Conservation (phyloP, 192 early-diverging fungal species). For the Backusella liffmaniae region DNA sequence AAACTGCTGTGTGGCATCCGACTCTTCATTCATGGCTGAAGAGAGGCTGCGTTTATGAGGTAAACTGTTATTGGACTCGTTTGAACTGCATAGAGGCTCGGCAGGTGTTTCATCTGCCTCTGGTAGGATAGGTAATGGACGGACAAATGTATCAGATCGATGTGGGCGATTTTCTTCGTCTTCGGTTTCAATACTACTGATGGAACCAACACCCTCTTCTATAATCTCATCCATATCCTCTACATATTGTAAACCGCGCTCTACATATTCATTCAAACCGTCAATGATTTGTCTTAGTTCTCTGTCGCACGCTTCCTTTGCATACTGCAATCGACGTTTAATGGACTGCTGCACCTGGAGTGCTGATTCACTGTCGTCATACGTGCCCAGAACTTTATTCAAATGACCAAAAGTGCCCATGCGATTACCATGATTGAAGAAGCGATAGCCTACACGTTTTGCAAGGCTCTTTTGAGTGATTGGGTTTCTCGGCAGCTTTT, state of each 20-base stretch:
- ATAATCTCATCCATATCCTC: constrained; percentile 41
- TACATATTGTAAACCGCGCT: constrained; percentile 55
- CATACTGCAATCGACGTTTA: constrained; percentile 34
- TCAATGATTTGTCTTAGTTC: constrained; percentile 67
- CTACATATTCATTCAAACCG: constrained; percentile 68
- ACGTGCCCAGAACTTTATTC: background rate
- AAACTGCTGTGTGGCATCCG: background rate
- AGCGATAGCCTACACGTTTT: constrained; percentile 23
- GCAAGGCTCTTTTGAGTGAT: constrained; percentile 13
- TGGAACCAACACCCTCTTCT: constrained; percentile 18
- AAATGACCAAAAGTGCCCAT: constrained; percentile 28
- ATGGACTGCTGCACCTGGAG: constrained; percentile 27
- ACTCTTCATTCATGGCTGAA: background rate
- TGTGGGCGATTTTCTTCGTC: background rate
- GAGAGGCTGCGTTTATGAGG: constrained; percentile 9
- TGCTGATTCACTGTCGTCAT: background rate
- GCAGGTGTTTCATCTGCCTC: background rate
- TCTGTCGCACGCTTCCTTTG: constrained; percentile 53
- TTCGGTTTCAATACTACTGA: constrained; percentile 32
- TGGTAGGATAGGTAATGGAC: background rate
- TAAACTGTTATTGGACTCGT: background rate
- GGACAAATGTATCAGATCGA: background rate
- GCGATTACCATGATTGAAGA: constrained; percentile 23
- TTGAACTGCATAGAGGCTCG: background rate
- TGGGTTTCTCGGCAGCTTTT: background rate